Evolutionary conservation across 805 yeast genomes (phyloP), one percentile per base, ranked within the genome.

Genomic region (Diddensiella caesifluorescens): DNA sequence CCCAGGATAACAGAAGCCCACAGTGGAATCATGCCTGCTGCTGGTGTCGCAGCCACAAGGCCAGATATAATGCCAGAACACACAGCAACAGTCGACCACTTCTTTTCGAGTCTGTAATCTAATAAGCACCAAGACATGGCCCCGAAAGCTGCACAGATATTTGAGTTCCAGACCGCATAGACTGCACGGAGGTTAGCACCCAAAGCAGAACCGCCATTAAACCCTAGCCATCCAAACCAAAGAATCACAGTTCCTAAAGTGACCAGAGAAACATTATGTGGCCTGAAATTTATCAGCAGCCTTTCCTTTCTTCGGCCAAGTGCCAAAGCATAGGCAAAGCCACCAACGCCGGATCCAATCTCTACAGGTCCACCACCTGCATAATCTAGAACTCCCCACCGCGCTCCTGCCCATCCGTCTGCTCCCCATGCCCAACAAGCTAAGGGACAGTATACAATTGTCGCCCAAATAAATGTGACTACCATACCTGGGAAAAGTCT

Each of bases 321-420:
- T 3, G 59, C 64, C 15, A 54, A 41, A 1, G 66, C 59, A 35
- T 62, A 57, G 4, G 85, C 95, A 54, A 90, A 80, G 1, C 95
- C 97, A 26, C 87, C 83, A 19, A 88, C 83, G 47, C 97, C 97
- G 19, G 94, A 80, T 22, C 85, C 73, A 43, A 92, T 86, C 62
- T 90, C 97, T 21, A 90, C 96, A 0, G 97, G 95, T 0, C 97
- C 97, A 43, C 97, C 97, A 22, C 98, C 98, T 19, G 98, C 98
- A 62, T 85, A 90, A 61, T 90, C 98, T 39, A 90, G 69, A 1
- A 81, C 97, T 4, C 95, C 96, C 79, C 95, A 90, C 53, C 78
- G 71, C 51, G 73, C 73, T 13, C 60, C 61, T 27, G 95, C 95
- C 97, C 97, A 90, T 29, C 98, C 97, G 35, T 80, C 80, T 1